Base-by-base conservation (phyloP, 1,139 yeast genomes). In the Sugiyamaella xylanicola region DNA sequence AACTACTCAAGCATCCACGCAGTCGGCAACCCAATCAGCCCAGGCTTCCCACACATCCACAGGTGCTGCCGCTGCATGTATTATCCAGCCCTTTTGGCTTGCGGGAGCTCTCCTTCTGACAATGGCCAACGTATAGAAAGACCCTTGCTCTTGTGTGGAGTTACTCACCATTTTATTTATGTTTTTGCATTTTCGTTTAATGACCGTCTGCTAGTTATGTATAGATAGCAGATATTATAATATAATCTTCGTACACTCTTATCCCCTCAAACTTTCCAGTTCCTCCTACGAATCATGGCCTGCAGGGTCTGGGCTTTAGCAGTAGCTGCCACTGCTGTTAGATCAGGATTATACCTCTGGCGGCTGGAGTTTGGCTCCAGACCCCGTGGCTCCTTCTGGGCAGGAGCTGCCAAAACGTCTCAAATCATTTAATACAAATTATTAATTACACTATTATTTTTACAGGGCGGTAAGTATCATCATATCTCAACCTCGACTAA, bases 161-260 rank as follows among this genome's bases (percentile, higher is more conserved):
- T 15, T 9, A 16, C 42, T 39, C 22, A 21, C 19, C 32, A n/a
- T 43, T 46, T n/a, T 22, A 19, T 29, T 45, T 29, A 45, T 45
- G 35, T 46, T 46, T 46, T 46, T 46, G 3, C 36, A 16, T 36
- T 46, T 8, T 36, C 15, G 43, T 21, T 19, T 32, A 46, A 46
- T 46, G 50, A 46, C 43, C 43, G 21, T 21, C 32, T 46, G 32
- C 50, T 46, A 46, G 50, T 46, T 46, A 46, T 37, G 50, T 29
- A 19, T 37, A 22, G 25, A 27, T 43, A 43, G 47, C 37, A 15
- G 20, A 16, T 22, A 22, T 15, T 22, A 25, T 43, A 43, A 22
- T 43, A 40, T 11, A 17, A 20, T 40, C 4, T 40, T 25, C 29
- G 8, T 25, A n/a, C n/a, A n/a, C n/a, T n/a, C n/a, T n/a, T n/a